Evolutionary conservation across 179 eudicot genomes (phyloP).

Genomic region (Spinacia oleracea): DNA sequence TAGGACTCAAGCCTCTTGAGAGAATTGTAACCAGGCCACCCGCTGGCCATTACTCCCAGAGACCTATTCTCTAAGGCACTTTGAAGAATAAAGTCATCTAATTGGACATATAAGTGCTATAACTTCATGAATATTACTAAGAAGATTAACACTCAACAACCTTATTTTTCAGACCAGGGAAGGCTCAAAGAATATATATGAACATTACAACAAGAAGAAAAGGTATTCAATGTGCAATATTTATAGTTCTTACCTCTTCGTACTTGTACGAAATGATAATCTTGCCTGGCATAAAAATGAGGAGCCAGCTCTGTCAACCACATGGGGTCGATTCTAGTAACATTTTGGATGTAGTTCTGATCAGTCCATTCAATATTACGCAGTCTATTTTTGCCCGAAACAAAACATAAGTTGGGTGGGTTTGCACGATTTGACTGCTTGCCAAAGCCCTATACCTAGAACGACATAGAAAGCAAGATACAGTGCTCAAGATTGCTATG

Average conservation of each 20-base stretch:
- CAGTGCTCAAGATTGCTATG: neutral
- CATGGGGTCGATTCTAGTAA: slow-evolving; percentile 75
- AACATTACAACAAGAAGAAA: neutral
- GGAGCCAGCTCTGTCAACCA: slow-evolving; percentile 98
- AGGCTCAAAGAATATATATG: neutral
- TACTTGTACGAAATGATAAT: slow-evolving; percentile 11
- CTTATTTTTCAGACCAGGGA: neutral
- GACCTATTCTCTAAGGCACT: too few species aligned
- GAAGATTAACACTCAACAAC: neutral
- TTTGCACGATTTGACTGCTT: slow-evolving; percentile 71
- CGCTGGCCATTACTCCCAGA: too few species aligned
- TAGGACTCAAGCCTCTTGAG: too few species aligned
- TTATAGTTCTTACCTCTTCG: slow-evolving; percentile 15
- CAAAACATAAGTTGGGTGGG: slow-evolving; percentile 85
- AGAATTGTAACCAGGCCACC: too few species aligned
- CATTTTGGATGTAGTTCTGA: slow-evolving; percentile 67
- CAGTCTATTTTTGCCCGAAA: slow-evolving; percentile 78
- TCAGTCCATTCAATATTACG: slow-evolving; percentile 68
- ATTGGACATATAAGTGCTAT: too few species aligned
- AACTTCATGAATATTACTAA: too few species aligned
- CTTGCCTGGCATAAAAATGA: slow-evolving; percentile 42
- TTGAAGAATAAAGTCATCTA: too few species aligned
- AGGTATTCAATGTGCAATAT: neutral
- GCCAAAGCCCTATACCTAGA: slow-evolving; percentile 57
- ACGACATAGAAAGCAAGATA: neutral